Evolutionary conservation across 148 eudicot species (phyloP), one percentile per base, ranked within the genome.

Genomic region (Amaranthus palmeri): DNA sequence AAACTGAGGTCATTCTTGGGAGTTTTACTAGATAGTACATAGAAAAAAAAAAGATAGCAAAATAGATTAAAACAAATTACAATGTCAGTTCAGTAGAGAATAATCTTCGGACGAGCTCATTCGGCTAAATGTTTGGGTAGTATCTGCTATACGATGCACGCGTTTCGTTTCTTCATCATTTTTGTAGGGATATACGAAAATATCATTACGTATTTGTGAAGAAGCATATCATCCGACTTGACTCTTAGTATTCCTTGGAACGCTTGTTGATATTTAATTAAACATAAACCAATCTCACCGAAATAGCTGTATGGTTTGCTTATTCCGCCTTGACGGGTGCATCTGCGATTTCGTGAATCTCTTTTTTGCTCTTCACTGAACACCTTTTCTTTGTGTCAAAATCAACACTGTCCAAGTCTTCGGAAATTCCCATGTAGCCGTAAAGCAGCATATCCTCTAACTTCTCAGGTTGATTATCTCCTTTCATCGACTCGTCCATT

Each of bases 401-500:
- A 72, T 86, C 85, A 14, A 86, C 73, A 46, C 75, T 77, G 65
- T 81, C 85, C 83, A 86, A 69, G 57, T 86, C 88, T 45, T 86
- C 88, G 3, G 86, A 72, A 59, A 86, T 83, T 59, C 88, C 88
- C 77, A 83, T 81, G 81, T 83, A 86, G 4, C 85, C 88, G 48
- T 64, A 83, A 10, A 86, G 79, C 74, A 77, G 71, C 47, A 50
- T 60, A 58, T 83, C 88, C 57, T 65, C 77, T 59, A 57, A 46
- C 42, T 64, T 54, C 10, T 12, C 74, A 52, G 4, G 73, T 41
- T 63, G 42, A 10, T n/a, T 53, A 40, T 36, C 69, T 56, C 68
- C 76, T 73, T 65, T 70, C 46, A 15, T 67, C 18, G 49, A 8
- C 18, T 61, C 77, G 67, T 60, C 66, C 63, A 54, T 73, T 74